phyloP scores from a whole-genome alignment of 2,329 filamentous ascomycete species.

The Cercospora sesami region DNA sequence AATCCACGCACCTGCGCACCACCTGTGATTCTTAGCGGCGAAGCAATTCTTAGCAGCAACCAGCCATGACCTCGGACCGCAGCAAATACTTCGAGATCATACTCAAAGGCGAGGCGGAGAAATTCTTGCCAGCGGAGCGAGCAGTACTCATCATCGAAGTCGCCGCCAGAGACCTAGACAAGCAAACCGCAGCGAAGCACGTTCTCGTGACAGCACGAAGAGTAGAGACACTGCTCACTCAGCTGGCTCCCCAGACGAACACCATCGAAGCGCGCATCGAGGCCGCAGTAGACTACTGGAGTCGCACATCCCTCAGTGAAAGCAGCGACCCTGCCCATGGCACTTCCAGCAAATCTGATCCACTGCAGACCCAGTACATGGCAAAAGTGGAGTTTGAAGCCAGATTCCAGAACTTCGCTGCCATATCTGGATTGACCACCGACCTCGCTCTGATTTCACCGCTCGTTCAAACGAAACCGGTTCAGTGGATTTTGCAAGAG shows the following conservation, averaged over 20 bases:
- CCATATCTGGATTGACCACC: neutral
- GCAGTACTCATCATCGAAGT: conserved; percentile 10
- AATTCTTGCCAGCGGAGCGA: conserved; percentile 10
- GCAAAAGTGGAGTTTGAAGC: conserved; percentile 15
- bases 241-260: conserved; percentile 4
- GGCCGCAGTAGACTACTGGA: conserved; percentile 16
- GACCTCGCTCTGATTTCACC: neutral
- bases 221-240: conserved; percentile 13
- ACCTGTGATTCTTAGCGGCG: neutral
- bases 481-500: conserved; percentile 16
- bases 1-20: neutral
- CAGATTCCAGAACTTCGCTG: conserved; percentile 13
- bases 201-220: conserved; percentile 3
- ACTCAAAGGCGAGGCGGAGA: conserved; percentile 8
- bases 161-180: neutral
- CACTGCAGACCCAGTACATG: neutral
- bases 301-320: conserved; percentile 18
- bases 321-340: neutral
- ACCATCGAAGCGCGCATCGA: conserved; percentile 4
- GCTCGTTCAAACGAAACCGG: conserved; percentile 8
- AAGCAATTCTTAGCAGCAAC: neutral
- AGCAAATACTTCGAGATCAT: conserved; percentile 7
- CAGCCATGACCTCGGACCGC: neutral
- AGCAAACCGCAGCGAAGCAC: neutral
- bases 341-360: neutral